These are phyloP conservation scores for Lepidium didymum DNA, from an alignment of 345 rosid genomes.

Conservation along the genomic window DNA sequence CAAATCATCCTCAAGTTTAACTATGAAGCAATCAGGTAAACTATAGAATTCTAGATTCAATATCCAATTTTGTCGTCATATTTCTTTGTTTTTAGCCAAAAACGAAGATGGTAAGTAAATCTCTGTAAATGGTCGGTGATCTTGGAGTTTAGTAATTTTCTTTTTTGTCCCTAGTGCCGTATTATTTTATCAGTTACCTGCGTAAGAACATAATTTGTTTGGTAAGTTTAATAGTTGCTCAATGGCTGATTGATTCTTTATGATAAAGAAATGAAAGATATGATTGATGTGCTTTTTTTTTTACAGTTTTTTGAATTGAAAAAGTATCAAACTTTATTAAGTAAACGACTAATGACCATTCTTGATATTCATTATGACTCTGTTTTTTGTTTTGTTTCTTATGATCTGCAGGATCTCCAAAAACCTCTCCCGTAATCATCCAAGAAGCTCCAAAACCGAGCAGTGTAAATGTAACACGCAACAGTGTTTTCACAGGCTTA, in stretches of 20 bases:
- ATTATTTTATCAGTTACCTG: slow-evolving; percentile 11
- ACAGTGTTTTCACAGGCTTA: slow-evolving; percentile 38
- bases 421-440: slow-evolving; percentile 29
- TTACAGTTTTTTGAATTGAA: neutral
- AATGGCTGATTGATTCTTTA: slow-evolving; percentile 15
- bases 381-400: neutral
- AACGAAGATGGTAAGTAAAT: neutral
- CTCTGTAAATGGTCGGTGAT: slow-evolving; percentile 23
- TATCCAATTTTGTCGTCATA: neutral
- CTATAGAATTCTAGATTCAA: neutral
- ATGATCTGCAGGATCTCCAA: slow-evolving; percentile 40
- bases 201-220: slow-evolving; percentile 19
- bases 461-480: slow-evolving; percentile 32
- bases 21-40: slow-evolving; percentile 36
- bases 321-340: slow-evolving; percentile 19
- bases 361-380: too few relatives aligned
- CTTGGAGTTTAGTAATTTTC: slow-evolving; percentile 54
- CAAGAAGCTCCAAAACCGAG: slow-evolving; percentile 38
- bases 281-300: neutral
- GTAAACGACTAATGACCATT: slow-evolving; percentile 1
- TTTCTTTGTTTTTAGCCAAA: neutral
- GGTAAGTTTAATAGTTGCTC: neutral
- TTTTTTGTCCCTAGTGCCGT: slow-evolving; percentile 47
- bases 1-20: neutral
- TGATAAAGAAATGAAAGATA: slow-evolving; percentile 16